Evolutionary conservation across 2,329 filamentous ascomycete genomes (phyloP).

Genomic region (Stagonosporopsis rhizophila): DNA sequence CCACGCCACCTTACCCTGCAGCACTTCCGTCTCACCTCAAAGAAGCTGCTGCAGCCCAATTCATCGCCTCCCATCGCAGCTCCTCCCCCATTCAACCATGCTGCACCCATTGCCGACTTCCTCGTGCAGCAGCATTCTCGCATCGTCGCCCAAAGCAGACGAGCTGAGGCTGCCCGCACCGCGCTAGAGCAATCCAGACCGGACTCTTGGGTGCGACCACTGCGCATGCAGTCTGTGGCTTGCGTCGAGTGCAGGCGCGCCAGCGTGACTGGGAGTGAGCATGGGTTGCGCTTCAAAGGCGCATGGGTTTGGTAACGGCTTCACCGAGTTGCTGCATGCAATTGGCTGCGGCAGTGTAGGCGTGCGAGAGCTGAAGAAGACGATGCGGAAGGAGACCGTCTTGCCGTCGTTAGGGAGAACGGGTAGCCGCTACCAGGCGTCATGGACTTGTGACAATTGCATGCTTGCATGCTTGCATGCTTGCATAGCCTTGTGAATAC

Average conservation of each 20-base stretch:
- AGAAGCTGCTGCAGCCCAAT: slow-evolving; percentile 1
- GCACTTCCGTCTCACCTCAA: not conserved
- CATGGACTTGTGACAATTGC: slow-evolving; percentile 9
- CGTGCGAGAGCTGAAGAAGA: not conserved
- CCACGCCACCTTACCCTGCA: not conserved
- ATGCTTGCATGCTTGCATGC: not conserved
- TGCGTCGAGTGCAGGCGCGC: slow-evolving; percentile 13
- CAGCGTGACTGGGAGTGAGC: not conserved
- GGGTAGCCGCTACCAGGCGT: slow-evolving; percentile 7
- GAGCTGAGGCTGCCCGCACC: slow-evolving; percentile 4
- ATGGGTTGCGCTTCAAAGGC: not conserved
- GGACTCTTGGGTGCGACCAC: not conserved
- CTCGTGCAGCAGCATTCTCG: not conserved
- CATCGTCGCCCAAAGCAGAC: not conserved
- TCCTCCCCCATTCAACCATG: slow-evolving; percentile 11
- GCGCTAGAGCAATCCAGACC: slow-evolving; percentile 18
- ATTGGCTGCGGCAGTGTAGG: not conserved
- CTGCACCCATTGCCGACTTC: not conserved
- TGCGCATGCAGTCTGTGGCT: slow-evolving; percentile 13
- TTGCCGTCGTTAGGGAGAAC: not conserved
- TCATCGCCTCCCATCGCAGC: not conserved
- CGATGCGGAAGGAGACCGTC: not conserved
- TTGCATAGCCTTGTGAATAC: slow-evolving; percentile 2
- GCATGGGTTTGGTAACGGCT: slow-evolving; percentile 2
- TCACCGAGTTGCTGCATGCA: not conserved